Evolutionary conservation across 169 alveolate genomes (phyloP).

Genomic region (Amoebophrya sp.): DNA sequence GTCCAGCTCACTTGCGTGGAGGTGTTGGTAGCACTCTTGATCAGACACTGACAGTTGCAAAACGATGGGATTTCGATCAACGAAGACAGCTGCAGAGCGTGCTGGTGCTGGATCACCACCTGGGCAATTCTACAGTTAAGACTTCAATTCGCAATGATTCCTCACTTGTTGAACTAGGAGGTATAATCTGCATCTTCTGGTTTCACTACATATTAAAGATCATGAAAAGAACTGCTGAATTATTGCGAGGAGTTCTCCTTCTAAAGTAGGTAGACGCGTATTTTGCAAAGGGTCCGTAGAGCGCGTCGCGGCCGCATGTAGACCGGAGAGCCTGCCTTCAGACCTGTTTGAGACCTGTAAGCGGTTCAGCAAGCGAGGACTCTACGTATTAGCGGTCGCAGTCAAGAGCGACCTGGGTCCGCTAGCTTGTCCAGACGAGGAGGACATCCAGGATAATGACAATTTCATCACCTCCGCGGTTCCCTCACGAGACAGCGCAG

Average conservation of each 20-base stretch:
- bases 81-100: neutral
- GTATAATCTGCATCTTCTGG: neutral
- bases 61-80: neutral
- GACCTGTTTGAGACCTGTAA: neutral
- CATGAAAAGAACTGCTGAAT: too few relatives aligned
- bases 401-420: neutral
- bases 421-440: too few relatives aligned
- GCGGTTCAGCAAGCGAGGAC: neutral
- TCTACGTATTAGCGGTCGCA: neutral
- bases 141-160: too few relatives aligned
- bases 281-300: constrained; percentile 20
- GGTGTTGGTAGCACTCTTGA: too few relatives aligned
- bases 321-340: neutral
- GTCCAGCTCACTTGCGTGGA: too few relatives aligned
- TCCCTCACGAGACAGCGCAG: neutral
- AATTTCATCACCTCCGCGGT: too few relatives aligned
- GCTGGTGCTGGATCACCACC: neutral
- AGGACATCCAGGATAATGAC: too few relatives aligned
- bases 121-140: too few relatives aligned
- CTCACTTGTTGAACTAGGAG: neutral
- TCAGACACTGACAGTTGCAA: too few relatives aligned
- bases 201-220: too few relatives aligned
- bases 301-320: neutral
- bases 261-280: neutral
- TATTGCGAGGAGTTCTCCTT: too few relatives aligned